Evolutionary conservation across 1,284 basidiomycete genomes (phyloP).

Genomic region (Leccinum subspadiceum): DNA sequence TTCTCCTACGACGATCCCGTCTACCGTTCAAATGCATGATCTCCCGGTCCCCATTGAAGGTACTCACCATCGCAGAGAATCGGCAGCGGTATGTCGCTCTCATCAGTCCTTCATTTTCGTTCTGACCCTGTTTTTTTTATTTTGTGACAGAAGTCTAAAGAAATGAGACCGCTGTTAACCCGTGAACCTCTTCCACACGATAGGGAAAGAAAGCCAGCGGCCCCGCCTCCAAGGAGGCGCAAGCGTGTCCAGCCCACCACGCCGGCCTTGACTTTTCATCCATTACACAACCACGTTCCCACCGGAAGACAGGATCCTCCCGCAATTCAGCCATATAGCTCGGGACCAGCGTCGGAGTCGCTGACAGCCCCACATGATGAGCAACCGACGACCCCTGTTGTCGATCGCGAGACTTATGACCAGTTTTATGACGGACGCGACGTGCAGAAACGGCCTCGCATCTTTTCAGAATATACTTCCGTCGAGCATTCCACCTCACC

Average conservation of each 20-base stretch:
- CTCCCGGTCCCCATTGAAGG: conserved; percentile 6
- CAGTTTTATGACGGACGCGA: conserved; percentile 14
- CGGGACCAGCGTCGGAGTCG: conserved; percentile 10
- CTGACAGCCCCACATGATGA: conserved; percentile 15
- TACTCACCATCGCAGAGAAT: conserved; percentile 19
- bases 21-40: conserved; percentile 16
- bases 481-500: conserved; percentile 6
- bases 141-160: conserved; percentile 24
- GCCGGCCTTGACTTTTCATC: conserved; percentile 21
- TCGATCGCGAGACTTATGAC: conserved; percentile 9
- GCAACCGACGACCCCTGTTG: conserved; percentile 3
- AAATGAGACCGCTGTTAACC: conserved; percentile 23
- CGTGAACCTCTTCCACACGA: conserved; percentile 23
- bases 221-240: conserved; percentile 25
- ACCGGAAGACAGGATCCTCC: conserved; percentile 22
- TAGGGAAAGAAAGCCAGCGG: conserved; percentile 23
- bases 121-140: conserved; percentile 12
- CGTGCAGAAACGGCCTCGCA: conserved; percentile 15
- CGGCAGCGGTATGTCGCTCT: conserved; percentile 23
- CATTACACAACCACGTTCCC: conserved; percentile 19
- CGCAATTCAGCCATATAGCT: conserved; percentile 4
- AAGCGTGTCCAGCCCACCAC: conserved; percentile 21
- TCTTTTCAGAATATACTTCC: conserved; percentile 11
- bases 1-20: conserved; percentile 12
- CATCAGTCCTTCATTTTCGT: conserved; percentile 10